Evolutionary conservation across 2,329 filamentous ascomycete genomes (phyloP), one percentile per base, ranked within the genome.

Genomic region (Alternaria triticina): DNA sequence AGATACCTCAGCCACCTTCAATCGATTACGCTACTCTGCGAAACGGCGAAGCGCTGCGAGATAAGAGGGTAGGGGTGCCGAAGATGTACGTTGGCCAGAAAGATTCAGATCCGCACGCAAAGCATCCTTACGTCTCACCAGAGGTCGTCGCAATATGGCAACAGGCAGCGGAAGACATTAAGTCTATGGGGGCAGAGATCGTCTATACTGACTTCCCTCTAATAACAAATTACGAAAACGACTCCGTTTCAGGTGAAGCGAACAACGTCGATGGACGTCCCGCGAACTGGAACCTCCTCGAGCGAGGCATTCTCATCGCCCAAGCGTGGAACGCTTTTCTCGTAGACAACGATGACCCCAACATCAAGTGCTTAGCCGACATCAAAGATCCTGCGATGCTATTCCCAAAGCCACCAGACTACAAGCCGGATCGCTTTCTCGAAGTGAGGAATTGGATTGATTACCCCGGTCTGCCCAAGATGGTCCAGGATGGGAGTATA

Each of bases 261-360:
- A 82, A 82, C 56, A 83, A 83, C 25, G 79, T 84, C 10, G 69
- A 74, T 0, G 77, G 80, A 6, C 78, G 82, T 28, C 82, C 83
- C 1, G 75, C 79, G 1, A 78, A 82, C 59, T 86, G 84, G 84
- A 81, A 83, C 43, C 73, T 70, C 52, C 79, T 81, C 25, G 85
- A 86, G 66, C 79, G 84, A 59, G 79, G 83, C 20, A 74, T 81
- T n/a, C 75, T 86, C 1, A 82, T 86, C 3, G 83, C 85, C 2
- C 82, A 83, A 65, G 81, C 82, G 0, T 87, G 86, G 85, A 82
- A 87, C 59, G 82, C 84, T 47, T 87, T 87, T 56, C 76, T 87
- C 3, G 64, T 68, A 3, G 62, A 73, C 2, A 85, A 85, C 62
- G 73, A 72, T 8, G 83, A 85, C 20, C 49, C 75, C 0, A 79